A percentile compares a stretch with the other conserved stretches of the same genome.
Conservation (phyloP, 75 land plant genomes). For the Gnetum montanum region DNA sequence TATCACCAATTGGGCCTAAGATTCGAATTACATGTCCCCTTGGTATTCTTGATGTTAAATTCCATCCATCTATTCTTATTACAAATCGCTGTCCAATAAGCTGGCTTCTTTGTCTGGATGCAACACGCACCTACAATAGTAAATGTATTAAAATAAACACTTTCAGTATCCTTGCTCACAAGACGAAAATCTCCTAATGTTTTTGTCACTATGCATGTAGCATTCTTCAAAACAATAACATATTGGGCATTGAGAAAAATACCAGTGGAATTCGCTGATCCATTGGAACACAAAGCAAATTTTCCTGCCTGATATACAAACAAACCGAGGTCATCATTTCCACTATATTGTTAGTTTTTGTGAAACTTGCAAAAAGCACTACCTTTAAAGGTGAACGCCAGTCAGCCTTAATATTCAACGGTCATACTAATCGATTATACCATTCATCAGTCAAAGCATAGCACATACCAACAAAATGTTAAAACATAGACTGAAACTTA, state of each 20-base stretch:
- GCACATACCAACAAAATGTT: too few species aligned
- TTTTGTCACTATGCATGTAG: too few species aligned
- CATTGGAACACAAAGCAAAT: conserved; percentile 18
- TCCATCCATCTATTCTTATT: conserved; percentile 12
- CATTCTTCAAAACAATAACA: background rate
- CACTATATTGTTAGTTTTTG: too few species aligned
- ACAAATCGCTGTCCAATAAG: conserved; percentile 14
- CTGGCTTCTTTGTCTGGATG: conserved; percentile 8
- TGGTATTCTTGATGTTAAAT: conserved; percentile 8
- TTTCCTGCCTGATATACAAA: conserved; percentile 9
- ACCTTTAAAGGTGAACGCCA: too few species aligned
- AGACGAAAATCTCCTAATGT: too few species aligned
- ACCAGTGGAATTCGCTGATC: conserved; percentile 17
- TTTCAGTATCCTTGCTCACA: background rate
- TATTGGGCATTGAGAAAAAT: background rate
- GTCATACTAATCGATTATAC: too few species aligned
- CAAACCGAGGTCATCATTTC: too few species aligned
- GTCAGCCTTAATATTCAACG: too few species aligned
- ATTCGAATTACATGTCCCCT: conserved; percentile 15
- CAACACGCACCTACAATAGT: conserved; percentile 4
- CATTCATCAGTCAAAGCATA: too few species aligned
- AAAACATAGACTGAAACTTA: too few species aligned
- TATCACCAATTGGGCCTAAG: conserved; percentile 14
- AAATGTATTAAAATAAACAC: background rate
- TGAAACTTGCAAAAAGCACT: too few species aligned